Conservation (phyloP, 2,329 filamentous ascomycete species). For the Cladosporium halotolerans region DNA sequence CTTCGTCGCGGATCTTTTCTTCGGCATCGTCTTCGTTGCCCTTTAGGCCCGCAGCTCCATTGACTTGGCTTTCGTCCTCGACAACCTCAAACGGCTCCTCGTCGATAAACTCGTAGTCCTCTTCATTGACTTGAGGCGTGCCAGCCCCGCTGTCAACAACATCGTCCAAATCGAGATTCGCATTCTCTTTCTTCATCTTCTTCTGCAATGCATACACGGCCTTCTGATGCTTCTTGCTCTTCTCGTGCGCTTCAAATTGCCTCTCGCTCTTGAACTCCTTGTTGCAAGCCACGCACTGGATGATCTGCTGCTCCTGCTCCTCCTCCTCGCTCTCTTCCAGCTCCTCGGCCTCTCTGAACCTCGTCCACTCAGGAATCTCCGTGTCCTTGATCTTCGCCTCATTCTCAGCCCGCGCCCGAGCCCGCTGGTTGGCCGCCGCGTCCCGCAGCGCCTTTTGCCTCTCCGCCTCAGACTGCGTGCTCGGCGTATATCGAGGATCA, state of each 20-base stretch:
- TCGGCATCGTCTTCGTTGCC: neutral
- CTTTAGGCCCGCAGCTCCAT: neutral
- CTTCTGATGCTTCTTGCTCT: conserved; percentile 93
- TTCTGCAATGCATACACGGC: conserved; percentile 71
- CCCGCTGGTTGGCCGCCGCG: conserved; percentile 76
- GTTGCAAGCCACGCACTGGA: conserved; percentile 57
- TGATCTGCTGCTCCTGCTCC: conserved; percentile 45
- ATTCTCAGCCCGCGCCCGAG: conserved; percentile 73
- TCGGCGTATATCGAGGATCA: conserved; percentile 76
- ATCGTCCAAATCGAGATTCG: conserved; percentile 43
- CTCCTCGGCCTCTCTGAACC: conserved; percentile 49
- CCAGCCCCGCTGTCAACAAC: conserved; percentile 23
- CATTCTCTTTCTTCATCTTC: conserved; percentile 78
- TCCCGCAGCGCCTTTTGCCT: conserved; percentile 72
- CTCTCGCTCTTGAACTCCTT: conserved; percentile 82
- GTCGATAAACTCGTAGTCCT: conserved; percentile 20
- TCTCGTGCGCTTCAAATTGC: conserved; percentile 85
- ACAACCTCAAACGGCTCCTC: conserved; percentile 22
- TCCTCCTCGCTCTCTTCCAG: conserved; percentile 49
- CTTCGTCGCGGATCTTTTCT: neutral
- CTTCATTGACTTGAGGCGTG: conserved; percentile 28
- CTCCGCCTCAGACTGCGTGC: conserved; percentile 70
- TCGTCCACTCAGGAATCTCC: conserved; percentile 69
- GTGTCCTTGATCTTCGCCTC: conserved; percentile 62
- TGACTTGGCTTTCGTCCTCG: conserved; percentile 15